Conservation (phyloP, 305 asterid genomes). For the Withania somnifera region DNA sequence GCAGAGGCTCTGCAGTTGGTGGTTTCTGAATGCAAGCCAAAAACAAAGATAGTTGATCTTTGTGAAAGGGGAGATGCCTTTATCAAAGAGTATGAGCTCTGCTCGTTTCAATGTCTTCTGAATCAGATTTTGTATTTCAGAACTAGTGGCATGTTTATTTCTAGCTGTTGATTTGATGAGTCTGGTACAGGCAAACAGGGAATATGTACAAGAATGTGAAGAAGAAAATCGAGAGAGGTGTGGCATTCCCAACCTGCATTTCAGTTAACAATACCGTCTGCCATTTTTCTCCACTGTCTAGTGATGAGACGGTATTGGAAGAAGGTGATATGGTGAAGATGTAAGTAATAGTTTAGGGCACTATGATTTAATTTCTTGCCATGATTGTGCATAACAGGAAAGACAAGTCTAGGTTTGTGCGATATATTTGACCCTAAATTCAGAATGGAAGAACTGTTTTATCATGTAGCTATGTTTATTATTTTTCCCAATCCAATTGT, state of each 20-base stretch:
- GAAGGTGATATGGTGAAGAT: constrained; percentile 55
- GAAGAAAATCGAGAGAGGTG: constrained; percentile 12
- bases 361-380: not conserved
- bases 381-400: not conserved
- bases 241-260: constrained; percentile 8
- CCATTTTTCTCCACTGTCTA: constrained; percentile 14
- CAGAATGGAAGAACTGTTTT: not conserved
- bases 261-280: constrained; percentile 11
- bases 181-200: constrained; percentile 10
- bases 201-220: constrained; percentile 15
- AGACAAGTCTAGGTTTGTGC: not conserved
- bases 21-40: constrained; percentile 14
- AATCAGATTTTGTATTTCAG: not conserved
- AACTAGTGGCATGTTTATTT: not conserved
- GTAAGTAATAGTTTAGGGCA: constrained; percentile 20
- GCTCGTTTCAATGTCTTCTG: not conserved
- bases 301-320: constrained; percentile 43
- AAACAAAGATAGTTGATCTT: constrained; percentile 13
- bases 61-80: constrained; percentile 13
- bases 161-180: not conserved
- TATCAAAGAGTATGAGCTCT: constrained; percentile 11
- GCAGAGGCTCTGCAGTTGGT: constrained; percentile 19
- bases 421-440: not conserved
- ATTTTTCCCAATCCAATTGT: not conserved
- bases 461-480: not conserved